These are phyloP conservation scores for Penicillium occitanis DNA, from an alignment of 2,329 filamentous ascomycete species.

Conservation along the genomic window DNA sequence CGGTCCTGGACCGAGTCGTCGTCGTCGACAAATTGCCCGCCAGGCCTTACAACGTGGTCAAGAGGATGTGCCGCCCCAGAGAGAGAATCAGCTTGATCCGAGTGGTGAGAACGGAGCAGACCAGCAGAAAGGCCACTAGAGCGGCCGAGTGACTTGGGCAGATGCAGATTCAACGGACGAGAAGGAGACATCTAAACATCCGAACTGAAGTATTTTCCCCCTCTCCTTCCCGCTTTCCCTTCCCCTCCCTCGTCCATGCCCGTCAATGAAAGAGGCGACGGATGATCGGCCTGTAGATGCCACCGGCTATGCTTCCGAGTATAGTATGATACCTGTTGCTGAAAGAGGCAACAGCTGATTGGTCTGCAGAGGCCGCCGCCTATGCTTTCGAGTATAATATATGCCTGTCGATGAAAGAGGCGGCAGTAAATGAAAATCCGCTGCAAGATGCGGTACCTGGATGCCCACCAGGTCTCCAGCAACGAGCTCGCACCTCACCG, in stretches of 20 bases:
- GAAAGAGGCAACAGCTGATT: background rate
- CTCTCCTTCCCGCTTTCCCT: background rate
- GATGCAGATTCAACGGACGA: background rate
- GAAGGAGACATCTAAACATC: background rate
- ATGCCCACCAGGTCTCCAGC: slow-evolving; percentile 6
- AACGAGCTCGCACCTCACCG: slow-evolving; percentile 20
- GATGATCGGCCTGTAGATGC: background rate
- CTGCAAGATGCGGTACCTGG: slow-evolving; percentile 12
- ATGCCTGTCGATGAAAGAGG: background rate
- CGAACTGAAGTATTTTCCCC: background rate
- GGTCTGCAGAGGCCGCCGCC: background rate
- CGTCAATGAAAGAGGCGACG: background rate
- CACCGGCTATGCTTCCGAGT: background rate
- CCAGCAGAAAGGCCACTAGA: background rate
- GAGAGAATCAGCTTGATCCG: background rate
- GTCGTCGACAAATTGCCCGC: background rate
- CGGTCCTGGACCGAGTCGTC: background rate
- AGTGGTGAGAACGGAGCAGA: background rate
- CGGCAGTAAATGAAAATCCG: background rate
- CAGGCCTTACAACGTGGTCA: background rate
- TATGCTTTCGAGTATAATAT: too few species aligned
- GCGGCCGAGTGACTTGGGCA: background rate
- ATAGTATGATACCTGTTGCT: background rate
- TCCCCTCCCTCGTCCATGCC: background rate
- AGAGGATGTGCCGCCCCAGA: too few species aligned